Evolutionary conservation across 306 rosid genomes (phyloP), one percentile per base, ranked within the genome.

Genomic region (Cicer pinnatifidum): DNA sequence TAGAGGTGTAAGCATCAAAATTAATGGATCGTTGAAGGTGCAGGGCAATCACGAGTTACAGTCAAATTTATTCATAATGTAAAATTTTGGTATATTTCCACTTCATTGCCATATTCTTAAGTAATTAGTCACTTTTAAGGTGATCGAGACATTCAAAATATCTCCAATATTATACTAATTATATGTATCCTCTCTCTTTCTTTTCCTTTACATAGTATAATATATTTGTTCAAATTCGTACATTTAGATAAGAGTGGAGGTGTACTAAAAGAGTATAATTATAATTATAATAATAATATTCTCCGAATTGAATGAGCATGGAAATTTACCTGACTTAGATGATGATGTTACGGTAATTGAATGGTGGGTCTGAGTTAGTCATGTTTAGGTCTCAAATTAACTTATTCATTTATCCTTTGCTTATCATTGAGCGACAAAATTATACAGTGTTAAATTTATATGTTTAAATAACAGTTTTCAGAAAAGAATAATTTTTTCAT

Each of bases 281-380:
- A 64, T 71, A 66, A 70, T 81, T 28, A 28, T 28, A 28, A 28
- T 28, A 3, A 3, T 28, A 28, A 28, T 28, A 33, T 67, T 8
- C 43, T 33, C 58, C 64, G 44, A 72, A 59, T 79, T 60, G 63
- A 78, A 58, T 79, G 47, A 71, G 78, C 67, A 57, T 48, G 72
- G 69, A 79, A 75, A 71, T 78, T 78, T 62, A 75, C 74, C 80
- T 65, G 67, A 74, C 77, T 53, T 66, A 48, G 81, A 81, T 81
- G 48, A 76, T 58, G 39, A 74, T 67, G 53, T 56, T 56, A 46
- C 12, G 33, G 63, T 79, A 69, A 72, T 50, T 71, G 20, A 82
- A 79, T 82, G 80, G 84, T 78, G 73, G 85, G 85, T 65, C 79
- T 69, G n/a, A 52, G 75, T 71, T 69, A 64, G 83, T 76, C 76